Evolutionary conservation across 441 rosid genomes (phyloP).

Genomic region (Viola pubescens): DNA sequence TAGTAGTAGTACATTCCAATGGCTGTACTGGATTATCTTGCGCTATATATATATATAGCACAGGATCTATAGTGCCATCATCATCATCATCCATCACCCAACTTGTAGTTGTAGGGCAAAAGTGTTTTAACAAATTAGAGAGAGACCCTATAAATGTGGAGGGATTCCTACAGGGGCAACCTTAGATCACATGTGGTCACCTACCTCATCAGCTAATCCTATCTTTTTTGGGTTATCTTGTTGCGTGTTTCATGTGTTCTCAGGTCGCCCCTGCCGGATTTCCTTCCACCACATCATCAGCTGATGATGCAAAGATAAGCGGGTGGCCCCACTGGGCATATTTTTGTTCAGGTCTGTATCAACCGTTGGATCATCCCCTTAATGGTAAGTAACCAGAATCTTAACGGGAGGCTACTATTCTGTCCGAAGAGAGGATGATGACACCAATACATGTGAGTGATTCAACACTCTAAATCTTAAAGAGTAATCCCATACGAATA

Average conservation of each 20-base stretch:
- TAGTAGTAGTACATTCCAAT: too few species aligned
- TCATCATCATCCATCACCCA: too few species aligned
- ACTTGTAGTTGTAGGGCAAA: too few species aligned
- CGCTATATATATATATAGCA: not conserved
- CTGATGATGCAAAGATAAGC: too few species aligned
- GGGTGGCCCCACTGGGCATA: not conserved
- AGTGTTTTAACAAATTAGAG: not conserved
- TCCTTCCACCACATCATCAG: slow-evolving; percentile 15
- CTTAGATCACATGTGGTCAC: slow-evolving; percentile 37
- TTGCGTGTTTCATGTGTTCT: not conserved
- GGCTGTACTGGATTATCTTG: not conserved
- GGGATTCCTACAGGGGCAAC: slow-evolving; percentile 40
- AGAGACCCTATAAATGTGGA: slow-evolving; percentile 13
- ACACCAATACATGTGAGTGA: too few species aligned
- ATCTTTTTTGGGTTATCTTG: not conserved
- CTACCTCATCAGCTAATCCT: not conserved
- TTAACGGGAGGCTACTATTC: too few species aligned
- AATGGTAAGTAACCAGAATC: too few species aligned
- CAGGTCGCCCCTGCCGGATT: slow-evolving; percentile 57
- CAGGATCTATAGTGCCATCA: too few species aligned
- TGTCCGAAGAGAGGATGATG: too few species aligned
- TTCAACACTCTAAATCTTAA: too few species aligned
- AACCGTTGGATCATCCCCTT: not conserved
- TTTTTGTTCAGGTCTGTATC: too few species aligned
- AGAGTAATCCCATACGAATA: too few species aligned